Conservation (phyloP, 2,329 filamentous ascomycete species). For the Exophiala lecanii-corni region DNA sequence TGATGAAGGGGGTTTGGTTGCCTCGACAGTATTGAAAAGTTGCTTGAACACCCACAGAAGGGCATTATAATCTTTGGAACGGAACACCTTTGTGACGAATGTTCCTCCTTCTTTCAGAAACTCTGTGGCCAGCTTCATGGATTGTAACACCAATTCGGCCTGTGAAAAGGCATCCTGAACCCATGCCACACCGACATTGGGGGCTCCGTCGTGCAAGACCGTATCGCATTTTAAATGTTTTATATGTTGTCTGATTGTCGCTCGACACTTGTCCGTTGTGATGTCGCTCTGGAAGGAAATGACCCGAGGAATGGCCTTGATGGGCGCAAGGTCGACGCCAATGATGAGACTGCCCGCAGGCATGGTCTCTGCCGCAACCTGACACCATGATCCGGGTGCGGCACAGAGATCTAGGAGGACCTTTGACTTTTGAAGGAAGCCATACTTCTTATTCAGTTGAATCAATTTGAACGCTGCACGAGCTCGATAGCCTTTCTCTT, state of each 20-base stretch:
- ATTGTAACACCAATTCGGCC: conserved; percentile 84
- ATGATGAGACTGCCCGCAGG: conserved; percentile 83
- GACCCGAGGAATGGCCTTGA: conserved; percentile 89
- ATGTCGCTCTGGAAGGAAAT: conserved; percentile 98
- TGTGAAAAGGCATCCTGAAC: conserved; percentile 98
- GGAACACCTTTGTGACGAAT: conserved; percentile 96
- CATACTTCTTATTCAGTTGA: conserved; percentile 98
- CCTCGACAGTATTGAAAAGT: conserved; percentile 89
- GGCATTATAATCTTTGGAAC: conserved; percentile 94
- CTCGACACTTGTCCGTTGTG: conserved; percentile 90
- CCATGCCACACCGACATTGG: conserved; percentile 97
- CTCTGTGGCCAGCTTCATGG: conserved; percentile 88
- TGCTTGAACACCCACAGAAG: conserved; percentile 97
- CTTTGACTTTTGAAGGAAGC: conserved; percentile 93
- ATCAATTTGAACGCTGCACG: conserved; percentile 97
- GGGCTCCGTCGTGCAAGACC: conserved; percentile 93
- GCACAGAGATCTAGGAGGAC: conserved; percentile 96
- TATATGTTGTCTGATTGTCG: conserved; percentile 80
- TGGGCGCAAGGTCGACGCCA: conserved; percentile 89
- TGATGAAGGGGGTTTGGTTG: conserved; percentile 93
- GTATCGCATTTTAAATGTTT: conserved; percentile 97
- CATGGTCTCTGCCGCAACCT: conserved; percentile 95
- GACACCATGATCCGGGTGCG: conserved; percentile 94
- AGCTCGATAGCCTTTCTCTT: conserved; percentile 95
- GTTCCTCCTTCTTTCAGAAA: conserved; percentile 85